Base-by-base conservation (phyloP, 140 eudicot genomes). In the Erigeron philadelphicus region DNA sequence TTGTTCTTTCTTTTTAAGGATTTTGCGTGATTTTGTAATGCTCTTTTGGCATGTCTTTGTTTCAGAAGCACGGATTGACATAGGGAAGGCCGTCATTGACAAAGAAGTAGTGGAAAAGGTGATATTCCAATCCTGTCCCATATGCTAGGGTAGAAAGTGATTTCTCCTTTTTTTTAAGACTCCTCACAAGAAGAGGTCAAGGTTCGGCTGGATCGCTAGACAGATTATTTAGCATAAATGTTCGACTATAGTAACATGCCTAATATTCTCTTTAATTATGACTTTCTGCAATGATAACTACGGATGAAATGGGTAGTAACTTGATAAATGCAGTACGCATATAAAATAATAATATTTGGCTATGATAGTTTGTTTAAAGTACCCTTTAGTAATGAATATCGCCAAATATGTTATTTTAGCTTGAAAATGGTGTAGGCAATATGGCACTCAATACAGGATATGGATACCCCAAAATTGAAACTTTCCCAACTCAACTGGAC, bases 91-190 rank as follows among this genome's bases (percentile, higher is more conserved):
- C 42, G 78, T 31, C 21, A 85, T 93, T n/a, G 95, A 93, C 73
- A 88, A 83, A 76, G 96, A 93, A 81, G 96, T 89, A 15, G 96
- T 93, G 73, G 94, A 89, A 77, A 89, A 89, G 94, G 96, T 91
- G 53, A 67, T 87, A 68, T 46, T 44, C 70, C 62, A 16, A 31
- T 62, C 70, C 60, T 50, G n/a, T 19, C 61, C 19, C 38, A 7
- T 56, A 56, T 19, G 15, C 7, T 19, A n/a, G n/a, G n/a, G n/a
- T n/a, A n/a, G n/a, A n/a, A n/a, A n/a, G n/a, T n/a, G n/a, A n/a
- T n/a, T n/a, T n/a, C n/a, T n/a, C n/a, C n/a, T n/a, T n/a, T n/a
- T n/a, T n/a, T n/a, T n/a, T n/a, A n/a, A n/a, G n/a, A n/a, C n/a
- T n/a, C n/a, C n/a, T n/a, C n/a, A n/a, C 57, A 46, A n/a, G 18